Evolutionary conservation across 1,284 basidiomycete genomes (phyloP).

Genomic region (Stereum hirsutum): DNA sequence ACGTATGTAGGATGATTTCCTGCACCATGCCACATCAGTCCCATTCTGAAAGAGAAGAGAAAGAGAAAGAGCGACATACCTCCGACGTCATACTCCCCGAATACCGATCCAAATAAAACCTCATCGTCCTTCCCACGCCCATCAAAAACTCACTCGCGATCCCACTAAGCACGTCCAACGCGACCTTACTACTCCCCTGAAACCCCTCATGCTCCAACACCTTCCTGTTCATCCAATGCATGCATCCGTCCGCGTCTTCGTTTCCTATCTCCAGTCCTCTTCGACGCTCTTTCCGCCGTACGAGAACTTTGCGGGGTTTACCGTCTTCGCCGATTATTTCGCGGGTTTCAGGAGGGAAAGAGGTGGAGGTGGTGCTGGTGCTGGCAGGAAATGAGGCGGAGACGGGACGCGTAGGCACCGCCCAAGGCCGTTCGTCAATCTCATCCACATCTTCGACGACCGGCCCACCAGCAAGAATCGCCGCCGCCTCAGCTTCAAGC

Average conservation of each 20-base stretch:
- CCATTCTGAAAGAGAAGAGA: constrained; percentile 3
- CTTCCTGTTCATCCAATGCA: constrained; percentile 64
- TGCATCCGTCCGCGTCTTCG: constrained; percentile 46
- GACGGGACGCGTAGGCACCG: constrained; percentile 15
- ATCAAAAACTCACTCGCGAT: constrained; percentile 77
- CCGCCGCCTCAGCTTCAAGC: constrained; percentile 1
- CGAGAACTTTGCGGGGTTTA: no score
- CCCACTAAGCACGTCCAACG: constrained; percentile 76
- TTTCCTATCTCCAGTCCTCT: constrained; percentile 35
- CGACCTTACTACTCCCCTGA: constrained; percentile 64
- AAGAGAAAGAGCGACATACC: constrained; percentile 35
- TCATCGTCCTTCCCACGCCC: constrained; percentile 83
- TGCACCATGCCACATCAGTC: constrained; percentile 19
- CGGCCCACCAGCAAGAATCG: constrained; percentile 10
- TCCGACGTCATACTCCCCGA: constrained; percentile 72
- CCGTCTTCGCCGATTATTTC: no score
- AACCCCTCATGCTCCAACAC: constrained; percentile 84
- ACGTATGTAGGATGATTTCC: constrained; percentile 88
- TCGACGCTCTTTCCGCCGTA: neutral
- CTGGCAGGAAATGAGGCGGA: no score
- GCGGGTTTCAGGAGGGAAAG: no score
- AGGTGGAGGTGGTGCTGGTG: no score
- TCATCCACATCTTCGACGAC: constrained; percentile 22
- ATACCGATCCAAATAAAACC: constrained; percentile 78
- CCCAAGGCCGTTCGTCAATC: constrained; percentile 52